phyloP scores from a whole-genome alignment of 352 stramenopile genomes.

The Phytophthora pisi region DNA sequence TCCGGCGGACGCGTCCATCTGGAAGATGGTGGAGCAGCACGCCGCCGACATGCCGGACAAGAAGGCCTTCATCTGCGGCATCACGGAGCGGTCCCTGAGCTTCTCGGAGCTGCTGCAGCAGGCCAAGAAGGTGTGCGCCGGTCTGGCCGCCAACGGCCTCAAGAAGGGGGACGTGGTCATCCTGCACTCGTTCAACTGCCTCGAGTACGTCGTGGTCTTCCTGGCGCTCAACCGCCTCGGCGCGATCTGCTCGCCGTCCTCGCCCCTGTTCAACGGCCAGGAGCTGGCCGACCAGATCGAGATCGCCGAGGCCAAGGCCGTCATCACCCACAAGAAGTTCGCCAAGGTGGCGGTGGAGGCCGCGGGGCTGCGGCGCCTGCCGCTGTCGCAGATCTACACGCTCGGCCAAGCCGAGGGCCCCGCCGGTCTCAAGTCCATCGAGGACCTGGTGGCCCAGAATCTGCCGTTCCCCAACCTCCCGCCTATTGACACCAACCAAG shows the following conservation, averaged over 20 bases:
- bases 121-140: constrained; percentile 37
- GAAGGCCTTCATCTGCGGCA: constrained; percentile 50
- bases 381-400: constrained; percentile 29
- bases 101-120: constrained; percentile 44
- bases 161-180: constrained; percentile 63
- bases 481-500: constrained; percentile 33
- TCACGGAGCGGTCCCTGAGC: constrained; percentile 46
- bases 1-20: constrained; percentile 48
- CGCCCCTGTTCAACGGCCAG: constrained; percentile 43
- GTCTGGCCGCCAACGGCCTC: constrained; percentile 48
- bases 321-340: constrained; percentile 50
- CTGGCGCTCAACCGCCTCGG: constrained; percentile 51
- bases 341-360: constrained; percentile 39
- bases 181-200: constrained; percentile 60
- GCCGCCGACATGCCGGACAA: constrained; percentile 30
- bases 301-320: constrained; percentile 32
- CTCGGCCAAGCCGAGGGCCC: constrained; percentile 25
- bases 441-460: constrained; percentile 31
- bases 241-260: constrained; percentile 51
- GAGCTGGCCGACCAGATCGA: constrained; percentile 50
- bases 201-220: constrained; percentile 66
- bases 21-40: constrained; percentile 46
- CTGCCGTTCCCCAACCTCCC: constrained; percentile 35
- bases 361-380: constrained; percentile 24
- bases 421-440: constrained; percentile 28